phyloP scores from a whole-genome alignment of 306 rosid genomes.

The Prunus dulcis region DNA sequence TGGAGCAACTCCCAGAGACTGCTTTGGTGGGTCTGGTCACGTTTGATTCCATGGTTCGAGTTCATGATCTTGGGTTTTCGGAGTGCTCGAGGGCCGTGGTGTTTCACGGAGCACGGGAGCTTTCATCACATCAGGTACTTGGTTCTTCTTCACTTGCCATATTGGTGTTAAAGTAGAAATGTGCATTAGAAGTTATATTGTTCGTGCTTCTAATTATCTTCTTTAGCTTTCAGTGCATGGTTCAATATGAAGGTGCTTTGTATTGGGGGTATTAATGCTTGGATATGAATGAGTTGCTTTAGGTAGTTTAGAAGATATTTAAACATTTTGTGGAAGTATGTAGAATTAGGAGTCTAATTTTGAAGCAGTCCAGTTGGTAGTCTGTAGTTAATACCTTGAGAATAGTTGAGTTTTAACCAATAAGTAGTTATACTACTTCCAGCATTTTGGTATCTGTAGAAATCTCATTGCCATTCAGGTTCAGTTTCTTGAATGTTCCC shows the following conservation, averaged over 20 bases:
- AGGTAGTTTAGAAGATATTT: background rate
- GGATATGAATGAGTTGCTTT: background rate
- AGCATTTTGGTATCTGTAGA: background rate
- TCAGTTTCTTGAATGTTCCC: background rate
- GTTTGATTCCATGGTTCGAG: slow-evolving; percentile 78
- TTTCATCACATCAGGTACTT: slow-evolving; percentile 62
- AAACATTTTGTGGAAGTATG: too few species aligned
- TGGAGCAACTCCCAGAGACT: slow-evolving; percentile 64
- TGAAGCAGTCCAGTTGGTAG: background rate
- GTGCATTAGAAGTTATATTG: background rate
- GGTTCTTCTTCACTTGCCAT: background rate
- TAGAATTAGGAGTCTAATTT: too few species aligned
- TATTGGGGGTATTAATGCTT: too few species aligned
- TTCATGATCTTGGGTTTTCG: slow-evolving; percentile 58
- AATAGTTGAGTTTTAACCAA: background rate
- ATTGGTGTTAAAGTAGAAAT: background rate
- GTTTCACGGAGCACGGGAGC: slow-evolving; percentile 60
- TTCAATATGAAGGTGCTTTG: too few species aligned
- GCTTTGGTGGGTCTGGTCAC: slow-evolving; percentile 58
- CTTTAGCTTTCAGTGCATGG: too few species aligned
- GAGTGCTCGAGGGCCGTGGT: slow-evolving; percentile 57
- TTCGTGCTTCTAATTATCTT: background rate
- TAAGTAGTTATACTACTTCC: background rate
- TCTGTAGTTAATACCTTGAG: background rate
- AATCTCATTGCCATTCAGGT: background rate